Conservation (phyloP, 2,329 filamentous ascomycete genomes). For the Cladosporium austrohemisphaericum region DNA sequence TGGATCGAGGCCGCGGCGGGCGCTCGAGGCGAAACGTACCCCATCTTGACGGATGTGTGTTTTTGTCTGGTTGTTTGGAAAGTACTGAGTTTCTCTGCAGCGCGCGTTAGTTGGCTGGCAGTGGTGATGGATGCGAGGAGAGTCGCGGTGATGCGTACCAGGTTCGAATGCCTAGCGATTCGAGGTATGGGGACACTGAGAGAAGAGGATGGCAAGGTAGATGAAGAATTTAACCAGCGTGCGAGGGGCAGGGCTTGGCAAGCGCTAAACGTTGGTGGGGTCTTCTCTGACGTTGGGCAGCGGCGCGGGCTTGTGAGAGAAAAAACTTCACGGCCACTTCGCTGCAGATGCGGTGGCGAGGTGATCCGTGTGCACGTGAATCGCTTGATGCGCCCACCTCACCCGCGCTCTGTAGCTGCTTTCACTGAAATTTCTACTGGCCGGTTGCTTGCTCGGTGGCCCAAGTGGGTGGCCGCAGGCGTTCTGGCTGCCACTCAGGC, state of each 20-base stretch:
- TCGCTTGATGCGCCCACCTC: conserved; percentile 3
- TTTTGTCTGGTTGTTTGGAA: conserved; percentile 29
- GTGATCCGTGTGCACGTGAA: conserved; percentile 13
- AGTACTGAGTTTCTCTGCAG: conserved; percentile 24
- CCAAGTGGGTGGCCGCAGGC: neutral
- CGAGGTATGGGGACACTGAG: conserved; percentile 26
- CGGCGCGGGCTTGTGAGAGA: conserved; percentile 11
- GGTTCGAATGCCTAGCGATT: conserved; percentile 25
- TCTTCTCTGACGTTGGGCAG: conserved; percentile 9
- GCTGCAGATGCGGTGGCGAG: conserved; percentile 10
- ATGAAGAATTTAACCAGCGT: conserved; percentile 20
- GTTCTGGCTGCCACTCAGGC: no score
- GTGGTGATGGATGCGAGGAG: neutral
- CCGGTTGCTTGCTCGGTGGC: conserved; percentile 3
- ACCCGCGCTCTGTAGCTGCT: conserved; percentile 4
- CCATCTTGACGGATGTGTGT: conserved; percentile 53
- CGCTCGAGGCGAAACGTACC: conserved; percentile 46
- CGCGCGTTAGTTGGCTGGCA: conserved; percentile 4
- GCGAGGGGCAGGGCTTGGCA: conserved; percentile 18
- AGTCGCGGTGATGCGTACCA: conserved; percentile 20
- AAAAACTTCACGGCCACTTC: conserved; percentile 12
- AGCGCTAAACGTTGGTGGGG: conserved; percentile 13
- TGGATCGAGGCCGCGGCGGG: conserved; percentile 17
- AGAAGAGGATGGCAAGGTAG: conserved; percentile 14
- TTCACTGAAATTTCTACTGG: conserved; percentile 11